phyloP scores from a whole-genome alignment of 306 rosid genomes.

The Castanea crenata region DNA sequence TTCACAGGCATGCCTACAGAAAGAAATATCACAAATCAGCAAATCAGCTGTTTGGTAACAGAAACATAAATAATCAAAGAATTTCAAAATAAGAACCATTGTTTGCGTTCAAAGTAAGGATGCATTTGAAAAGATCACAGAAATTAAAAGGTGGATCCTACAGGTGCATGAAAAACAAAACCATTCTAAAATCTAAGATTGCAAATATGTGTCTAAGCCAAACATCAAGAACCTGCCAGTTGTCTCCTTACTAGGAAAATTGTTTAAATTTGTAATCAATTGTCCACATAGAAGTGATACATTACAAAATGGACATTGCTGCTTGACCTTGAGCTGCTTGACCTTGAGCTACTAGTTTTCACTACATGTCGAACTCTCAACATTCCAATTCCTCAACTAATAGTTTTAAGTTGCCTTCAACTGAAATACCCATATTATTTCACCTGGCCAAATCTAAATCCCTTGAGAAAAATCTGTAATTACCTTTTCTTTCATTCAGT shows the following conservation, averaged over 20 bases:
- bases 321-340: not conserved
- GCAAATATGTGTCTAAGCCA: not conserved
- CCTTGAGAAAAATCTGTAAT: not conserved
- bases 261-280: not conserved
- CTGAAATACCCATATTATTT: not conserved
- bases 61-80: not conserved
- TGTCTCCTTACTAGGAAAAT: not conserved
- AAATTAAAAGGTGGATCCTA: not conserved
- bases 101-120: not conserved
- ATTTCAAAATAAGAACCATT: not conserved
- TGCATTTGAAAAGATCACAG: not conserved
- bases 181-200: not conserved
- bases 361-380: not conserved
- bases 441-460: not conserved
- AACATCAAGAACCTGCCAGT: not conserved
- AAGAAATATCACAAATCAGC: constrained; percentile 6
- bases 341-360: not conserved
- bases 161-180: not conserved
- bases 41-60: constrained; percentile 1
- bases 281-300: not conserved
- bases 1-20: constrained; percentile 83
- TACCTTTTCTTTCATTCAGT: not conserved
- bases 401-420: not conserved
- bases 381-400: not conserved
- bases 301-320: not conserved